These are phyloP conservation scores for Lagerstroemia speciosa DNA, from an alignment of 345 rosid species.

Conservation along the genomic window DNA sequence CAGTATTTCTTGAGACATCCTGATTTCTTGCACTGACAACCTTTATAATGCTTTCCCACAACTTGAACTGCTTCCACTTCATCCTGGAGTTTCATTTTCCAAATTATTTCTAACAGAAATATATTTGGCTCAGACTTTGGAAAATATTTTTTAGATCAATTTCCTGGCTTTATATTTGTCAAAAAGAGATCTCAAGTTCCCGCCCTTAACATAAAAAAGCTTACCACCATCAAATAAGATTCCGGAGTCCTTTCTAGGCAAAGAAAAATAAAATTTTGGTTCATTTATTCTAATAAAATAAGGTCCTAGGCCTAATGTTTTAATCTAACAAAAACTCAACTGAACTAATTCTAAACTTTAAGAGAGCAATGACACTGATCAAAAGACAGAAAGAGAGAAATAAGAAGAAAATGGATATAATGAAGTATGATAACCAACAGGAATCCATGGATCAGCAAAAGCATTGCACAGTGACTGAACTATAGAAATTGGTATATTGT, in stretches of 20 bases:
- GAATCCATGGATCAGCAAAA: not conserved
- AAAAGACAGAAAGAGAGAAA: not conserved
- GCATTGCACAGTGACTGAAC: not conserved
- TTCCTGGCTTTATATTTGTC: not conserved
- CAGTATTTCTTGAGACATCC: conserved; percentile 92
- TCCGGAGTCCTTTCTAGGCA: not conserved
- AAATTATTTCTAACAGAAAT: not conserved
- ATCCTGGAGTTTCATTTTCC: conserved; percentile 17
- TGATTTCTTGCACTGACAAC: conserved; percentile 83
- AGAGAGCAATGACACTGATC: not conserved
- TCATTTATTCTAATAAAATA: not conserved
- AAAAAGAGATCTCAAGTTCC: not conserved
- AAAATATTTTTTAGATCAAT: not conserved
- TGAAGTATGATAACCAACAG: not conserved
- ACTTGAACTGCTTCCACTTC: conserved; percentile 38
- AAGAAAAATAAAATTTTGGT: not conserved
- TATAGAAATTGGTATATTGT: not conserved
- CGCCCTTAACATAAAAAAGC: not conserved
- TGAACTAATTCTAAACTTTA: not conserved
- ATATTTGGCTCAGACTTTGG: not conserved
- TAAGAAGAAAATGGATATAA: not conserved
- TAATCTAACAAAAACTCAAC: not conserved
- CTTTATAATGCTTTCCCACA: conserved; percentile 74
- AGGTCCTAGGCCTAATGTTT: not conserved
- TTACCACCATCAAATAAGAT: not conserved